A percentile compares a stretch with the other conserved stretches of the same genome.
phyloP scores from a whole-genome alignment of 768 basidiomycete species.

The Termitomyces sp. region DNA sequence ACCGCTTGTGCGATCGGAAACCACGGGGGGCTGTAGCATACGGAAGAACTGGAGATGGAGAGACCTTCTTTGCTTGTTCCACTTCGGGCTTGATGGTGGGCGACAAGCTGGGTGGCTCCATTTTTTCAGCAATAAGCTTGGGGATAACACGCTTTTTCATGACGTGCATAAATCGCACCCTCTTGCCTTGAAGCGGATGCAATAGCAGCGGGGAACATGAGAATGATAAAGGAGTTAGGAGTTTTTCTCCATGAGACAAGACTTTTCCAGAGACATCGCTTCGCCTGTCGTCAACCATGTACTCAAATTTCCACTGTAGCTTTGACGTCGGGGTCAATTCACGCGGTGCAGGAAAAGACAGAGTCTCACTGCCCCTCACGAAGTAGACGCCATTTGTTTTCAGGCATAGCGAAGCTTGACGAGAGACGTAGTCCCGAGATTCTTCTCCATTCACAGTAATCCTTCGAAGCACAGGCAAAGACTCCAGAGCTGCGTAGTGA shows the following conservation, averaged over 20 bases:
- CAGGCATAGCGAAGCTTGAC: slow-evolving; percentile 65
- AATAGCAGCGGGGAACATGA: slow-evolving; percentile 69
- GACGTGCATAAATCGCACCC: slow-evolving; percentile 62
- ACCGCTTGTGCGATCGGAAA: slow-evolving; percentile 23
- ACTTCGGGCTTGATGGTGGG: not conserved
- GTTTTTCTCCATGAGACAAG: slow-evolving; percentile 62
- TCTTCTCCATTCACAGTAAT: slow-evolving; percentile 64
- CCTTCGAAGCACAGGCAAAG: slow-evolving; percentile 63
- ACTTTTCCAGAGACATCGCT: slow-evolving; percentile 38
- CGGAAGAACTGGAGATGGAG: not conserved
- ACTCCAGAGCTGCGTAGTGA: slow-evolving; percentile 66
- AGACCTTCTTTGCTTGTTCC: not conserved
- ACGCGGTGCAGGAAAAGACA: slow-evolving; percentile 16
- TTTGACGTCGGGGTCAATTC: slow-evolving; percentile 24
- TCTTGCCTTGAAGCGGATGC: slow-evolving; percentile 58
- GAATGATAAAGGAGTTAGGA: slow-evolving; percentile 67
- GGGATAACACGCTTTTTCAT: slow-evolving; percentile 63
- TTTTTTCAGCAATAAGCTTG: slow-evolving; percentile 61
- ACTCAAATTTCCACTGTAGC: slow-evolving; percentile 75
- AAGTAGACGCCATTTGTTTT: slow-evolving; percentile 73
- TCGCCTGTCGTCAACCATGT: slow-evolving; percentile 61
- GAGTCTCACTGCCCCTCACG: slow-evolving; percentile 60
- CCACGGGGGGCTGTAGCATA: not conserved
- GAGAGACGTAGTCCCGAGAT: slow-evolving; percentile 67
- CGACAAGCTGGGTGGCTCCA: slow-evolving; percentile 36